phyloP scores from a whole-genome alignment of 176 grass and related monocot species.

The Canna indica region DNA sequence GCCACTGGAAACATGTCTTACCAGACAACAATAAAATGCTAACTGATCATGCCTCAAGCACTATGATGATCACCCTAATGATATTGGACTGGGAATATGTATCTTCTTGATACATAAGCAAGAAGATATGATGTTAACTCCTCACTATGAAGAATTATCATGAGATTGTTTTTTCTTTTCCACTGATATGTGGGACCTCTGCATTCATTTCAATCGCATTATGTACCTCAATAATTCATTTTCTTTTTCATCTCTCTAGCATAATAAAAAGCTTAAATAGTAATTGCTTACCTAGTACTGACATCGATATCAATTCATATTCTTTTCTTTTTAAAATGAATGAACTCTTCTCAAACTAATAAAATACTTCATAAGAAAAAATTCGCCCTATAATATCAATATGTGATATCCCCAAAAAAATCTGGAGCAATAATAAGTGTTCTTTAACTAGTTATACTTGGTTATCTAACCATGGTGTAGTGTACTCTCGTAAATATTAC shows the following conservation, averaged over 20 bases:
- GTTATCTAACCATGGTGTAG: not conserved
- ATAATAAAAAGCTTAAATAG: not conserved
- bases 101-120: not conserved
- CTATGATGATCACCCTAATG: not conserved
- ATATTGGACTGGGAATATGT: not conserved
- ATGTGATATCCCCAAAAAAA: too few species aligned
- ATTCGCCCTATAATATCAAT: too few species aligned
- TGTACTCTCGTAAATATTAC: not conserved
- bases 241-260: too few species aligned
- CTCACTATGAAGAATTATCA: not conserved
- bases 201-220: too few species aligned
- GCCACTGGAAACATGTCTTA: not conserved
- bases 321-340: not conserved
- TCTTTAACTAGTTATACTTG: not conserved
- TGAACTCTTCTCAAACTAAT: not conserved
- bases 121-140: not conserved
- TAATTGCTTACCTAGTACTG: not conserved
- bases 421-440: too few species aligned
- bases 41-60: constrained; percentile 1
- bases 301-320: not conserved
- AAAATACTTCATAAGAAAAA: too few species aligned
- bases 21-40: not conserved
- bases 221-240: too few species aligned
- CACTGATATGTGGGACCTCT: too few species aligned
- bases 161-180: not conserved